Percentiles rank a stretch among this genome's conserved stretches.
These are phyloP conservation scores for Epichloe uncinata DNA, from an alignment of 2,329 filamentous ascomycete species.

Conservation along the genomic window DNA sequence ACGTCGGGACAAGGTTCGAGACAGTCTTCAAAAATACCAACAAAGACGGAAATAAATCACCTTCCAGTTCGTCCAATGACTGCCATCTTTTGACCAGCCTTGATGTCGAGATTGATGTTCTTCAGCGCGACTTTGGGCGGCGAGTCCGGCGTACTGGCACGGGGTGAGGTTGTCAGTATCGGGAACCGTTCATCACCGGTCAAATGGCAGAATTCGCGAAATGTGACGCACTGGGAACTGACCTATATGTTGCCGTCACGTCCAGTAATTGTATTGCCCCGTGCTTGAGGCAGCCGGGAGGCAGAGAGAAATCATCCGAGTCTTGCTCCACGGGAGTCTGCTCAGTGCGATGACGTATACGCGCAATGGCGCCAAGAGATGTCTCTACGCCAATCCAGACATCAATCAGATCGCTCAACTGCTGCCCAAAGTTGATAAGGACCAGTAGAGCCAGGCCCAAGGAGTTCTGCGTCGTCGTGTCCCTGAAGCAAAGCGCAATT, in stretches of 20 bases:
- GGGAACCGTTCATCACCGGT: not conserved
- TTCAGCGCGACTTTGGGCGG: not conserved
- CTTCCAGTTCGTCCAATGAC: slow-evolving; percentile 11
- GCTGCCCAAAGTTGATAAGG: not conserved
- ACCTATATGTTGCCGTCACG: not conserved
- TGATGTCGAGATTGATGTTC: not conserved
- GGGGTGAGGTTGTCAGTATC: not conserved
- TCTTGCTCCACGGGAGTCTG: not conserved
- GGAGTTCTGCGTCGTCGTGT: slow-evolving; percentile 14
- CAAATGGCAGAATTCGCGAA: not conserved
- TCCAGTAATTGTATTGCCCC: not conserved
- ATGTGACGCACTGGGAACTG: not conserved
- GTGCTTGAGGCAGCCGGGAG: not conserved
- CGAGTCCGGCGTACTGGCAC: not conserved
- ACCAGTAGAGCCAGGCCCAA: not conserved
- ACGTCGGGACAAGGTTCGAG: no score
- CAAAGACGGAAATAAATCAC: not conserved
- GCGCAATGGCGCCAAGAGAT: slow-evolving; percentile 1
- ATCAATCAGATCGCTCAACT: not conserved
- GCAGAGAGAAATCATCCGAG: not conserved
- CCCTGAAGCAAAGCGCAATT: slow-evolving; percentile 16
- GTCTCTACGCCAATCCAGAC: not conserved
- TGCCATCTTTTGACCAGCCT: slow-evolving; percentile 11
- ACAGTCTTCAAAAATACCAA: not conserved
- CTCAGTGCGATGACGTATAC: not conserved